Evolutionary conservation across 345 rosid genomes (phyloP), one percentile per base, ranked within the genome.

Genomic region (Pseudoturritis turrita): DNA sequence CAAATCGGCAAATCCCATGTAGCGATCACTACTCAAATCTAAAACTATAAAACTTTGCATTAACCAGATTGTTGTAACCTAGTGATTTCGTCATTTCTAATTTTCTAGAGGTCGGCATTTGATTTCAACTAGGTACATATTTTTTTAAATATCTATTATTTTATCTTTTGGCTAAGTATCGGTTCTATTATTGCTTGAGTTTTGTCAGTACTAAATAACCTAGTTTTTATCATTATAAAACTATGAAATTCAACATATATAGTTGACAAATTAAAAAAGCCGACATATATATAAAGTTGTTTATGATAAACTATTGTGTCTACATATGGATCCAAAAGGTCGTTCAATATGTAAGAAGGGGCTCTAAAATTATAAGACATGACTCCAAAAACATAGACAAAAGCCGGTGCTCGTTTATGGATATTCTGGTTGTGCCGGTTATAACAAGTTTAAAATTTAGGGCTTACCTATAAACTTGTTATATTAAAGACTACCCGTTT

Each of bases 381-480:
- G 76, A 45, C 50, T 73, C 71, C 65, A 50, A 55, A 64, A 55
- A 35, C 55, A 72, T 23, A 52, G 41, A 52, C 63, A 33, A 52
- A 71, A 71, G 55, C 70, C 9, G 13, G 39, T 46, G 28, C 29
- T 72, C 37, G 47, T 28, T 51, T 21, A 62, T 40, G 17, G 33
- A 39, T 51, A 25, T 36, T 33, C 47, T 72, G 13, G 63, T 22
- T 33, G 62, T 71, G 53, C 29, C 46, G 22, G 9, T 25, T 19
- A 18, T 62, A 6, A 51, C 17, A 40, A 49, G 28, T 10, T 28
- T 39, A 2, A 18, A 45, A 29, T 18, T 9, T 17, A 1, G 37
- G 3, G 3, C 2, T 18, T 10, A 50, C 43, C 59, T 50, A 36
- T 1, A 68, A 29, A 4, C 7, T 54, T 55, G 44, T 29, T 44